Evolutionary conservation across 2,329 filamentous ascomycete genomes (phyloP).

Genomic region (Hypoxylon sp.): DNA sequence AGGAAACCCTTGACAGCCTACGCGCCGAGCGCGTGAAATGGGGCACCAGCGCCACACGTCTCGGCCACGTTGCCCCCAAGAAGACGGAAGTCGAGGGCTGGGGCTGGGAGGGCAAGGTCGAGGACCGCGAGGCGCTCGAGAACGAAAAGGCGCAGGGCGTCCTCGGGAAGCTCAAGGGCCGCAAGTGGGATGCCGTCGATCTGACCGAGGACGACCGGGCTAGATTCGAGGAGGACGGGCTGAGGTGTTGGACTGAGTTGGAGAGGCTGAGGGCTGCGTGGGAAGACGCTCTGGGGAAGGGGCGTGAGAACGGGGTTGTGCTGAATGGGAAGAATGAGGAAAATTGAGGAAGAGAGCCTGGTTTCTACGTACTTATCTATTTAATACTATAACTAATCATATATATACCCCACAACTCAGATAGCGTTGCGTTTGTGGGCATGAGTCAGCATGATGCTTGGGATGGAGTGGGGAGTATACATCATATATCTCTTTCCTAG

Average conservation of each 20-base stretch:
- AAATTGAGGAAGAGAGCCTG: not conserved
- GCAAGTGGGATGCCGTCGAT: slow-evolving; percentile 71
- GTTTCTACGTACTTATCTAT: not conserved
- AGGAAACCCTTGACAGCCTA: slow-evolving; percentile 72
- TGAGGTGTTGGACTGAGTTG: slow-evolving; percentile 77
- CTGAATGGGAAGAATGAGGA: slow-evolving; percentile 7
- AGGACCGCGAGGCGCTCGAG: slow-evolving; percentile 62
- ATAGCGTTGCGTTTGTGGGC: slow-evolving; percentile 5
- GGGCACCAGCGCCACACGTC: slow-evolving; percentile 79
- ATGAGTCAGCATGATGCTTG: not conserved
- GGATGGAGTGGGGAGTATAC: not conserved
- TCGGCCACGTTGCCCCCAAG: slow-evolving; percentile 73
- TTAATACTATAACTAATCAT: slow-evolving; percentile 13
- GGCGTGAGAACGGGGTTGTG: not conserved
- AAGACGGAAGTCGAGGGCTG: slow-evolving; percentile 89
- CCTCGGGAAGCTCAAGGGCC: slow-evolving; percentile 67
- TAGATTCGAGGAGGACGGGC: slow-evolving; percentile 75
- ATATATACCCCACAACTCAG: slow-evolving; percentile 1
- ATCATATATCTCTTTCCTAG: slow-evolving; percentile 1
- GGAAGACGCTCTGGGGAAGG: slow-evolving; percentile 65
- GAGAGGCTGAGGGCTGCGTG: slow-evolving; percentile 78
- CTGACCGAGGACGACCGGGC: slow-evolving; percentile 72
- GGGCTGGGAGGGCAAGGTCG: slow-evolving; percentile 78
- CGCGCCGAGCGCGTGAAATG: slow-evolving; percentile 78
- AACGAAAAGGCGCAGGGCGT: slow-evolving; percentile 64